A percentile compares a stretch with the other conserved stretches of the same genome.
phyloP scores from a whole-genome alignment of 306 rosid genomes.

The Dalbergia cultrata region DNA sequence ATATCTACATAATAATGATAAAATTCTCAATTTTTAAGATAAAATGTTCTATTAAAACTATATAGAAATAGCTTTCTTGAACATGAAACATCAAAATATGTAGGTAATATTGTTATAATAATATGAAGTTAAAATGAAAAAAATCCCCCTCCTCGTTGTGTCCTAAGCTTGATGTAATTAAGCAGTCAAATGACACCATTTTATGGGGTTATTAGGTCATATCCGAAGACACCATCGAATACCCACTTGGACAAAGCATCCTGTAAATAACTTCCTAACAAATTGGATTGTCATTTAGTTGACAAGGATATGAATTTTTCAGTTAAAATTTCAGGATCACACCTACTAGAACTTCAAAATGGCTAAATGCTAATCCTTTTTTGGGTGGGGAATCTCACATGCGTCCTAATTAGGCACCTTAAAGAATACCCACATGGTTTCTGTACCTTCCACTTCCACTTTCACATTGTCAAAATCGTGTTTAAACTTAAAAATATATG shows the following conservation, averaged over 20 bases:
- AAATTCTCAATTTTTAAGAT: too few relatives aligned
- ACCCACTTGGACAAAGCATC: not conserved
- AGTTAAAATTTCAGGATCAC: not conserved
- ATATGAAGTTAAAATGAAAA: too few relatives aligned
- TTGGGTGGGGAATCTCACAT: conserved; percentile 20
- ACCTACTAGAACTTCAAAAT: not conserved
- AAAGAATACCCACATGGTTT: not conserved
- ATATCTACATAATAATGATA: too few relatives aligned
- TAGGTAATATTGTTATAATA: too few relatives aligned
- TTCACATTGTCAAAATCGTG: not conserved
- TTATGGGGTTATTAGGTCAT: not conserved
- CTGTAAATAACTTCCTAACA: conserved; percentile 10
- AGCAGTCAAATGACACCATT: not conserved
- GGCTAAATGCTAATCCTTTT: not conserved
- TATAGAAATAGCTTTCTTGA: too few relatives aligned
- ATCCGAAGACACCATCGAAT: too few relatives aligned
- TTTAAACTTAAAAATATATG: not conserved
- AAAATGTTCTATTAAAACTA: too few relatives aligned
- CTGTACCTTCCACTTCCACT: not conserved
- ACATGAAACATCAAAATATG: too few relatives aligned
- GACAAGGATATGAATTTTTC: not conserved
- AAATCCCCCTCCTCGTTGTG: not conserved
- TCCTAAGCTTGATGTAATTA: not conserved
- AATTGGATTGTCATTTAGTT: not conserved
- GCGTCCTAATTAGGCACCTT: not conserved